Percentiles rank a stretch among this genome's conserved stretches.
phyloP scores from a whole-genome alignment of 73 alveolate species.

The Paramecium caudatum region DNA sequence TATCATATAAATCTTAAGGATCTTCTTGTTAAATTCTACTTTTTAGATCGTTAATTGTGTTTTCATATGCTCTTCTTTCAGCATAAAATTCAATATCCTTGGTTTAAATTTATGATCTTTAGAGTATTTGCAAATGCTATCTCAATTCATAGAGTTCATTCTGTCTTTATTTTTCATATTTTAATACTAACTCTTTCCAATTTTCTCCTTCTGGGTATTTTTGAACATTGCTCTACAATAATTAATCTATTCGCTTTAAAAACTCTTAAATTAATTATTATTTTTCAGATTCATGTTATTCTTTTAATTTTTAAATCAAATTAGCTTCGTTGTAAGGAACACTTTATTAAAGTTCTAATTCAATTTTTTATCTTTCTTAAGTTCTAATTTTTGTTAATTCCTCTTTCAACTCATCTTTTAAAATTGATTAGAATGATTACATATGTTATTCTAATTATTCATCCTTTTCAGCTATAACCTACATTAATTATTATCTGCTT shows the following conservation, averaged over 20 bases:
- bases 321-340: conserved; percentile 8
- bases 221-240: conserved; percentile 37
- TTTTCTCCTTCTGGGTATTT: conserved; percentile 68
- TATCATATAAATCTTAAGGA: conserved; percentile 51
- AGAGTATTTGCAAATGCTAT: conserved; percentile 46
- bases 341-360: conserved; percentile 29
- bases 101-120: conserved; percentile 53
- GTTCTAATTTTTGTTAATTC: conserved; percentile 35
- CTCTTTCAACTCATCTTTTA: conserved; percentile 59
- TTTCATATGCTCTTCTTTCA: conserved; percentile 66
- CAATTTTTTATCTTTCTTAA: conserved; percentile 43
- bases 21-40: conserved; percentile 34
- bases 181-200: conserved; percentile 55
- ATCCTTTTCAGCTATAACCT: conserved; percentile 30
- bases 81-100: conserved; percentile 64
- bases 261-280: conserved; percentile 10
- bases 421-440: conserved; percentile 63
- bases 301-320: conserved; percentile 17
- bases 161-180: conserved; percentile 44
- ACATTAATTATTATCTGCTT: not conserved
- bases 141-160: conserved; percentile 61
- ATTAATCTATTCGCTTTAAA: conserved; percentile 1
- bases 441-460: conserved; percentile 64
- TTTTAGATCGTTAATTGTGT: conserved; percentile 27
- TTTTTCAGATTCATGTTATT: conserved; percentile 43